Base-by-base conservation (phyloP, 208 protist genomes). In the Leptomonas seymouri region DNA sequence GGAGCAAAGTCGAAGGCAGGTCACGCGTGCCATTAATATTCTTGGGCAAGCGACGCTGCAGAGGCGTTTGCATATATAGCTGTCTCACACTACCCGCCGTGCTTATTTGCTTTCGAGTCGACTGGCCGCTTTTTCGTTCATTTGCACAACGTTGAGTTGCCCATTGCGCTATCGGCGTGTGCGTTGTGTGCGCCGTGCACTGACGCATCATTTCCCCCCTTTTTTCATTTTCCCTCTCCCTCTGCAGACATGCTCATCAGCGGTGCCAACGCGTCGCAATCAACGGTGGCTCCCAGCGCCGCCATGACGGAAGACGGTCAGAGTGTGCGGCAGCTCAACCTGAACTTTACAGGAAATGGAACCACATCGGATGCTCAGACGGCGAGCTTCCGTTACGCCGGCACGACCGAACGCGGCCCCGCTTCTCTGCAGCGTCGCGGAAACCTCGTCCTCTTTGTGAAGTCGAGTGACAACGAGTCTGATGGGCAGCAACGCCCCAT, bases 401-500 rank as follows among this genome's bases (percentile, higher is more conserved):
- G 36, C 16, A 15, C 63, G 16, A 25, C 36, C 14, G 71, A 71
- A 31, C n/a, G 64, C 9, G 34, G 9, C 64, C 66, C 71, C 21
- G 28, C 28, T 31, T 65, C 46, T 42, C 71, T 64, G 9, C 64
- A 71, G 71, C 62, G 64, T 20, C 56, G 57, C 30, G 57, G 64
- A 63, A 77, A 77, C 64, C 57, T 77, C 34, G 71, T 77, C 1
- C 41, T 77, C 18, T 77, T 67, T 25, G 71, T 77, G 12, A 77
- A 71, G 64, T 25, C 71, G 6, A 77, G 61, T 18, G 71, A 77
- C 11, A 71, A 60, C 44, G 71, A 77, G 48, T 71, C 64, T 2
- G 71, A 77, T 28, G 63, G 27, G 15, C 42, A 48, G 25, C 42
- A 45, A 16, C 59, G 64, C 18, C 34, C n/a, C 3, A 20, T 36